phyloP scores from a whole-genome alignment of 2,329 filamentous ascomycete genomes.

The Beauveria medogensis region DNA sequence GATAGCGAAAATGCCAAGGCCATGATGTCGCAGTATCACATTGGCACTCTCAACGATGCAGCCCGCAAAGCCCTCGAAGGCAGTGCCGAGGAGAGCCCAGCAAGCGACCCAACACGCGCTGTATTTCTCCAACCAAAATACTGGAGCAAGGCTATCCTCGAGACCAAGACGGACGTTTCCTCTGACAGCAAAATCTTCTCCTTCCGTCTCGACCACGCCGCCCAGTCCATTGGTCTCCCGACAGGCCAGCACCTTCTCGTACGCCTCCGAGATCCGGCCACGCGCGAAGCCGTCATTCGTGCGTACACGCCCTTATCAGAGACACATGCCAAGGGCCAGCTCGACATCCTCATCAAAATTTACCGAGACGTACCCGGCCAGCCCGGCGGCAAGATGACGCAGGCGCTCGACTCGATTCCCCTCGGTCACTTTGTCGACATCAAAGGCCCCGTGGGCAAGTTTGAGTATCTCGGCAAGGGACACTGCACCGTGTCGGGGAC shows the following conservation, averaged over 20 bases:
- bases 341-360: slow-evolving; percentile 76
- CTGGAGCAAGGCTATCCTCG: slow-evolving; percentile 68
- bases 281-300: slow-evolving; percentile 66
- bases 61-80: slow-evolving; percentile 44
- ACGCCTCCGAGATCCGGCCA: slow-evolving; percentile 64
- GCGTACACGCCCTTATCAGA: slow-evolving; percentile 81
- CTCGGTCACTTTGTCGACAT: slow-evolving; percentile 70
- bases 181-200: slow-evolving; percentile 75
- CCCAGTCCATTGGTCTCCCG: slow-evolving; percentile 67
- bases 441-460: slow-evolving; percentile 82
- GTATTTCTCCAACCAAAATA: slow-evolving; percentile 62
- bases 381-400: slow-evolving; percentile 73
- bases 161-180: slow-evolving; percentile 61
- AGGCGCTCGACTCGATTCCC: slow-evolving; percentile 64
- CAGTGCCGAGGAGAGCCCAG: slow-evolving; percentile 24
- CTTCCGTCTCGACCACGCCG: slow-evolving; percentile 65
- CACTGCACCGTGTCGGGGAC: slow-evolving; percentile 51
- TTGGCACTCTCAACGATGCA: slow-evolving; percentile 63
- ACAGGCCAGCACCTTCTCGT: slow-evolving; percentile 85
- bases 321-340: slow-evolving; percentile 46
- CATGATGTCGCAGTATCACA: slow-evolving; percentile 82
- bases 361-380: slow-evolving; percentile 55
- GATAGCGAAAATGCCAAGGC: slow-evolving; percentile 86
- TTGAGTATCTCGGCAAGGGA: slow-evolving; percentile 67
- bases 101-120: slow-evolving; percentile 38